phyloP scores from a whole-genome alignment of 2,329 filamentous ascomycete species.

The Aspergillus oerlinghausenensis region DNA sequence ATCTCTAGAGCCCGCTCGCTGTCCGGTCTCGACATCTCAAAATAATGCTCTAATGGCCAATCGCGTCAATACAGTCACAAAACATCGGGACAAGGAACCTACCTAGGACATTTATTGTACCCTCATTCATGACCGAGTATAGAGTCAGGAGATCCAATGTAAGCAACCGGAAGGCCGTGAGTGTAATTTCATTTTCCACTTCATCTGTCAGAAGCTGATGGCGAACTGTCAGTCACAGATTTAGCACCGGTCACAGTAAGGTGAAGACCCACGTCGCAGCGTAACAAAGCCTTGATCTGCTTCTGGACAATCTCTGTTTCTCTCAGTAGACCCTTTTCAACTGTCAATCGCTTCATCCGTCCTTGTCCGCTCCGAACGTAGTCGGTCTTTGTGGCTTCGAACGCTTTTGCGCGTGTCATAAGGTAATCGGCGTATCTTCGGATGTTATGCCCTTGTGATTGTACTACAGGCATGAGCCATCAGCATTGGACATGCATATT shows the following conservation, averaged over 20 bases:
- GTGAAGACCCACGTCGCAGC: conserved; percentile 70
- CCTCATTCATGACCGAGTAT: conserved; percentile 94
- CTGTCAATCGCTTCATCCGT: conserved; percentile 74
- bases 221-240: conserved; percentile 12
- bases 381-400: conserved; percentile 77
- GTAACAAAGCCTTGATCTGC: conserved; percentile 78
- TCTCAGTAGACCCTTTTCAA: conserved; percentile 86
- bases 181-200: conserved; percentile 91
- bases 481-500: conserved; percentile 26
- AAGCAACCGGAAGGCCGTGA: conserved; percentile 86
- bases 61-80: conserved; percentile 1
- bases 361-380: conserved; percentile 81
- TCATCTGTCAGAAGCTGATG: conserved; percentile 76
- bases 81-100: conserved; percentile 27
- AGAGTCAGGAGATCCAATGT: conserved; percentile 84
- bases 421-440: conserved; percentile 87
- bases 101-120: conserved; percentile 95
- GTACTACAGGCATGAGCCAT: conserved; percentile 54
- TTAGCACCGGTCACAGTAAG: neutral
- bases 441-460: conserved; percentile 93
- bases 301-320: conserved; percentile 89
- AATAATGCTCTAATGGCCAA: conserved; percentile 71
- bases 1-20: conserved; percentile 87
- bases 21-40: conserved; percentile 94
- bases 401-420: conserved; percentile 74